phyloP scores from a whole-genome alignment of 352 stramenopile species.

The Phytophthora sojae region DNA sequence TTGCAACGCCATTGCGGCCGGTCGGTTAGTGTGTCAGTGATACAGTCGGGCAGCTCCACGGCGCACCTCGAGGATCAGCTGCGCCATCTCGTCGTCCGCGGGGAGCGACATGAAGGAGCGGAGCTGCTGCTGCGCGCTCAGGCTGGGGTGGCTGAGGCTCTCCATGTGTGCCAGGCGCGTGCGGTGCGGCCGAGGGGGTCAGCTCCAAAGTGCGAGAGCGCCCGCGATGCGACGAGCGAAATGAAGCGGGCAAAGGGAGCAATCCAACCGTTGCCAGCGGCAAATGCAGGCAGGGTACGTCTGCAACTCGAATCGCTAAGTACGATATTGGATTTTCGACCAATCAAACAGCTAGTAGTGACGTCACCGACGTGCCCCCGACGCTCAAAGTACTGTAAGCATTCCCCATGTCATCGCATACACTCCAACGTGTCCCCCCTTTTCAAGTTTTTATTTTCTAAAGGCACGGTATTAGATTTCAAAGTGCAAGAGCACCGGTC shows the following conservation, averaged over 20 bases:
- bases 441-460: too few species aligned
- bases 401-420: too few species aligned
- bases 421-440: too few species aligned
- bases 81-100: conserved; percentile 78
- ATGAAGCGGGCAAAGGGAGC: neutral
- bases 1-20: neutral
- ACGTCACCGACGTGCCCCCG: too few species aligned
- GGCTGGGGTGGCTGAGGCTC: conserved; percentile 26
- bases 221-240: conserved; percentile 31
- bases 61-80: conserved; percentile 78
- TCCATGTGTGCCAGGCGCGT: conserved; percentile 39
- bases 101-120: conserved; percentile 76
- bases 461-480: too few species aligned
- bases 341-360: too few species aligned
- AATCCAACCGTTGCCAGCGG: neutral
- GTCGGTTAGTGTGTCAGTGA: conserved; percentile 9
- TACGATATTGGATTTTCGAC: too few species aligned
- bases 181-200: conserved; percentile 7
- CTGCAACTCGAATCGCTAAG: neutral
- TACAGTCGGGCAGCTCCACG: neutral
- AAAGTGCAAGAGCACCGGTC: too few species aligned
- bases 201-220: conserved; percentile 24
- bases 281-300: neutral
- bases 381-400: too few species aligned
- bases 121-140: conserved; percentile 70